Evolutionary conservation across 352 stramenopile species (phyloP), one percentile per base, ranked within the genome.

Genomic region (Phytophthora meadii): DNA sequence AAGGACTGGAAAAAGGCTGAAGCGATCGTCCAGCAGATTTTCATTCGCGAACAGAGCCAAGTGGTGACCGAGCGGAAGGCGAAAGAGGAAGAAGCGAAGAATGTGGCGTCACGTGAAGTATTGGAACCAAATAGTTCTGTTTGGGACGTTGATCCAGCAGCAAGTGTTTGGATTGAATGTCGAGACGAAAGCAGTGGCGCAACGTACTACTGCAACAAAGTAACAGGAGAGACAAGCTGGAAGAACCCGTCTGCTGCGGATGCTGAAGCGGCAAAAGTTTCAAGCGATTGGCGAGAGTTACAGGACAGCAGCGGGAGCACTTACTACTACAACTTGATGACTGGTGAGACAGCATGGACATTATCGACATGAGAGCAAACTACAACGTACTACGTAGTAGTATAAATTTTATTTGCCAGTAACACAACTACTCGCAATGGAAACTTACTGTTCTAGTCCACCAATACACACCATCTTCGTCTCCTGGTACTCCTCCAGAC

Each of bases 401-500:
- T 51, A 70, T 54, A 73, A 70, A n/a, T 63, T 59, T 68, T 67
- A 12, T 68, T 65, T 39, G 6, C 3, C 44, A 52, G 34, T 48
- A 56, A 44, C 58, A 47, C 32, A 57, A 47, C 37, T 45, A 27
- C 14, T 48, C 30, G 32, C 40, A 60, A 27, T 46, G 12, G 27
- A 19, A 65, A 28, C 27, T 63, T 58, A 74, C 32, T 19, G 27
- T 47, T 88, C 65, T 49, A 94, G 69, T 11, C 87, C 85, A 27
- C 87, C 87, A 54, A 98, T 76, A 65, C 71, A 84, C 39, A 99
- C 81, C 76, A 99, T 98, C 76, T 99, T 99, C 19, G 92, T 98
- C 75, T 99, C 96, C 40, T 97, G 71, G 77, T 99, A 99, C 77
- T 99, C 97, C 24, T 97, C 89, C 7, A 98, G 61, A 0, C 97